phyloP scores from a whole-genome alignment of 2,329 filamentous ascomycete genomes.

The Phoma herbarum region DNA sequence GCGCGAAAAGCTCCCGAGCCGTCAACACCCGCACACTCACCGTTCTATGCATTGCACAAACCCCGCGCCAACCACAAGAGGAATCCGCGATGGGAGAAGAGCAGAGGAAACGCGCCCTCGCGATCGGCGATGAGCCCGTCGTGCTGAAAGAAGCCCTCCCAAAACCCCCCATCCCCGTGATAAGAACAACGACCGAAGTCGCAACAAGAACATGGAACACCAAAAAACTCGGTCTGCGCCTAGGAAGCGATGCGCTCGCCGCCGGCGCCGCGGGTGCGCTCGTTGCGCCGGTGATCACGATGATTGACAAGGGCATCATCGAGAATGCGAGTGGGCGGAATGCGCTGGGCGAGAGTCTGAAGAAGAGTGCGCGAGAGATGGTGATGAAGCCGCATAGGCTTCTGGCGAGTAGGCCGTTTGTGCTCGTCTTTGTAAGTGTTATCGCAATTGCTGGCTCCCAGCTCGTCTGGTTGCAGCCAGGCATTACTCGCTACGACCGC shows the following conservation, averaged over 20 bases:
- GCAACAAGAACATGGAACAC: conserved; percentile 77
- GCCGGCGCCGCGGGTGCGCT: conserved; percentile 76
- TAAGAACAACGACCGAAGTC: not conserved
- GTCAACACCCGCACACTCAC: not conserved
- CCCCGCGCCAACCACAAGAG: not conserved
- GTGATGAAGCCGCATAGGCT: conserved; percentile 68
- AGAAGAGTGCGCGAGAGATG: conserved; percentile 65
- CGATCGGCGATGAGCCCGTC: conserved; percentile 13
- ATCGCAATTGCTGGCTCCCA: not conserved
- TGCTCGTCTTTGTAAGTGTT: conserved; percentile 63
- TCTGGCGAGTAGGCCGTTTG: conserved; percentile 72
- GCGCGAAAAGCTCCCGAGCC: not conserved
- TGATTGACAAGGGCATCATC: conserved; percentile 84
- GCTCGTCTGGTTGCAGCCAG: no score
- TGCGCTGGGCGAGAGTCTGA: conserved; percentile 67
- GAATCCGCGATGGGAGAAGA: conserved; percentile 39
- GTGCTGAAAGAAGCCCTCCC: conserved; percentile 1
- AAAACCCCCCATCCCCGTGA: not conserved
- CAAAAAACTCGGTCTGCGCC: conserved; percentile 70
- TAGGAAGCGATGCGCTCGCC: conserved; percentile 73
- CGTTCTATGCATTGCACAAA: not conserved
- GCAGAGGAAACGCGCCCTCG: not conserved
- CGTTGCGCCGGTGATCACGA: conserved; percentile 83
- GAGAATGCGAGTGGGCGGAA: conserved; percentile 79
- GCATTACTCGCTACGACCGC: no score